Conservation (phyloP, 768 basidiomycete genomes). For the Suillus americanus region DNA sequence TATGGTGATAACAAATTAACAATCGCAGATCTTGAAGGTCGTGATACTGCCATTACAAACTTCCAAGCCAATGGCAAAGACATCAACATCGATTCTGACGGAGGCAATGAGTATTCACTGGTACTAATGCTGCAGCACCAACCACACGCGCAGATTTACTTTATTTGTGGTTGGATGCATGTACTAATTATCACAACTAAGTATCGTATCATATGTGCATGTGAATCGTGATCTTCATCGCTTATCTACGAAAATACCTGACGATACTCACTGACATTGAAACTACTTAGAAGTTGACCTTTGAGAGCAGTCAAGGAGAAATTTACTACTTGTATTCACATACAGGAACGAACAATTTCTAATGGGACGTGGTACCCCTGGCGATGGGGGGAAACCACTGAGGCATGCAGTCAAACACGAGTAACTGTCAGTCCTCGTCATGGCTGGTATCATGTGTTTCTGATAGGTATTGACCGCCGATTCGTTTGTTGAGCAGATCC, state of each 20-base stretch:
- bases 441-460: neutral
- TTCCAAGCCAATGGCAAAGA: neutral
- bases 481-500: neutral
- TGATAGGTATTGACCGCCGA: neutral
- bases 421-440: neutral
- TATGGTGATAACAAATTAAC: neutral
- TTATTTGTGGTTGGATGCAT: neutral
- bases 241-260: neutral
- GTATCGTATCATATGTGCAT: neutral
- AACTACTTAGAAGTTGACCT: neutral
- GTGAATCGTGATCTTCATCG: neutral
- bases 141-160: neutral
- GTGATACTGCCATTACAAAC: neutral
- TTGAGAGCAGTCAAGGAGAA: neutral
- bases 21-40: neutral
- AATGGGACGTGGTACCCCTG: neutral
- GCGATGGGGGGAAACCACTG: neutral
- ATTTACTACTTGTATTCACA: neutral
- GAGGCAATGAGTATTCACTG: neutral
- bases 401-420: neutral
- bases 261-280: neutral
- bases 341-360: neutral
- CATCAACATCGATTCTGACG: neutral
- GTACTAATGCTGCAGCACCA: neutral
- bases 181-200: neutral